Conservation (phyloP, 352 stramenopile genomes). For the Phytophthora capsici region DNA sequence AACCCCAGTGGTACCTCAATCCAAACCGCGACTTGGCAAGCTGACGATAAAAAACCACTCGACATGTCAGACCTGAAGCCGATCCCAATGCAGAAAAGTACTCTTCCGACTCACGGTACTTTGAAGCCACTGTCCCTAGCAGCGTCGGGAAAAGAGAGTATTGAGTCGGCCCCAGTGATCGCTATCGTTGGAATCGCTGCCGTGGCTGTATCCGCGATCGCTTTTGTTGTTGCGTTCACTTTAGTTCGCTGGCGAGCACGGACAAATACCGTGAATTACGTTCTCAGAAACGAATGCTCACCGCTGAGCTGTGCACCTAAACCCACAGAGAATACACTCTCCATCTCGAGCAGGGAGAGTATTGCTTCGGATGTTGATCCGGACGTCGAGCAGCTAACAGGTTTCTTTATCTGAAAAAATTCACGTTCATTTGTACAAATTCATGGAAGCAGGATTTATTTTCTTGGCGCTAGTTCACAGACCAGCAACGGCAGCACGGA, state of each 20-base stretch:
- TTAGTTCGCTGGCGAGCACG: constrained; percentile 13
- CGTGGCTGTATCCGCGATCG: constrained; percentile 10
- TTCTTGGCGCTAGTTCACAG: too few species aligned
- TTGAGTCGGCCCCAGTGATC: constrained; percentile 5
- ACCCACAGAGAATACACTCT: constrained; percentile 12
- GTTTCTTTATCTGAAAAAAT: constrained; percentile 9
- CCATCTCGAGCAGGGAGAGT: constrained; percentile 13
- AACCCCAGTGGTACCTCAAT: background rate
- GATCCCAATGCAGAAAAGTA: background rate
- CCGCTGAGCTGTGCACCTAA: constrained; percentile 7
- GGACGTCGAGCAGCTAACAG: constrained; percentile 1
- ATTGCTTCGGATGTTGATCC: background rate
- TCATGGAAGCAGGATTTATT: background rate
- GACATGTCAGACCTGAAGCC: background rate
- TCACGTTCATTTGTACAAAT: background rate
- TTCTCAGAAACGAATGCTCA: constrained; percentile 1
- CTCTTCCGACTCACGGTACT: background rate
- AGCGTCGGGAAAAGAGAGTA: background rate
- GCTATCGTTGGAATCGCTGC: constrained; percentile 14
- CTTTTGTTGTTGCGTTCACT: constrained; percentile 14
- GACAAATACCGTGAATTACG: background rate
- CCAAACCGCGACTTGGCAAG: background rate
- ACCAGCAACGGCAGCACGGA: constrained; percentile 51
- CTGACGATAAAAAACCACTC: background rate
- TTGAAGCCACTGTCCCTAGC: background rate